Evolutionary conservation across 441 rosid genomes (phyloP).

Genomic region (Daphne laureola): DNA sequence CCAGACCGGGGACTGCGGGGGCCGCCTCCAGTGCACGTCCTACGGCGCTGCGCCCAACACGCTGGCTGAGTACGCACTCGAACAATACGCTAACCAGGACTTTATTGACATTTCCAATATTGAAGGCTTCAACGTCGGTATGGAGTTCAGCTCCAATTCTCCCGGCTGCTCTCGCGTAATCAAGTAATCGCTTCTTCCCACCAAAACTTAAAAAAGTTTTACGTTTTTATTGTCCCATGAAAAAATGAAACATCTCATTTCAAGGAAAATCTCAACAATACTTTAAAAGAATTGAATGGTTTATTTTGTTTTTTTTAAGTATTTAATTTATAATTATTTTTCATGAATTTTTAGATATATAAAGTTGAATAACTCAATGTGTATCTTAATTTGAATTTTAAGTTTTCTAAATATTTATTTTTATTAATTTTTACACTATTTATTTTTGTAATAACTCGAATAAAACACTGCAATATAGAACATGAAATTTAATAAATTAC

Average conservation of each 20-base stretch:
- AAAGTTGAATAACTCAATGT: too few species aligned
- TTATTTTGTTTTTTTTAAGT: too few species aligned
- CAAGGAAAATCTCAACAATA: conserved; percentile 31
- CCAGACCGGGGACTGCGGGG: conserved; percentile 13
- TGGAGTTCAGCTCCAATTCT: conserved; percentile 32
- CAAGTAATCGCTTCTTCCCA: conserved; percentile 23
- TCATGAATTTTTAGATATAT: too few species aligned
- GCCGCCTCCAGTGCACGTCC: conserved; percentile 5
- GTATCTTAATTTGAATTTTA: too few species aligned
- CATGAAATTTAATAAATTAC: too few species aligned
- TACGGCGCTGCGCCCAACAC: conserved; percentile 27
- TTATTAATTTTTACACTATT: too few species aligned
- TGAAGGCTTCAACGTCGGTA: conserved; percentile 24
- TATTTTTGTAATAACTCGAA: too few species aligned
- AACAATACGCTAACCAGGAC: conserved; percentile 19
- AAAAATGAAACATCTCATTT: too few species aligned
- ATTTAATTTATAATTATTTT: too few species aligned
- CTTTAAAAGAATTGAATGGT: too few species aligned
- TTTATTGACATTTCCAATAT: conserved; percentile 28
- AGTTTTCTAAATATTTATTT: too few species aligned
- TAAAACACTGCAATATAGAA: too few species aligned
- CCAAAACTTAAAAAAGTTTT: conserved; percentile 25
- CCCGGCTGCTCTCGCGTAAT: conserved; percentile 7
- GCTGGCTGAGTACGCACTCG: conserved; percentile 26
- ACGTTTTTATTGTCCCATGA: conserved; percentile 5